Evolutionary conservation across 108 stramenopile genomes (phyloP).

Genomic region (Fistulifera pelliculosa): DNA sequence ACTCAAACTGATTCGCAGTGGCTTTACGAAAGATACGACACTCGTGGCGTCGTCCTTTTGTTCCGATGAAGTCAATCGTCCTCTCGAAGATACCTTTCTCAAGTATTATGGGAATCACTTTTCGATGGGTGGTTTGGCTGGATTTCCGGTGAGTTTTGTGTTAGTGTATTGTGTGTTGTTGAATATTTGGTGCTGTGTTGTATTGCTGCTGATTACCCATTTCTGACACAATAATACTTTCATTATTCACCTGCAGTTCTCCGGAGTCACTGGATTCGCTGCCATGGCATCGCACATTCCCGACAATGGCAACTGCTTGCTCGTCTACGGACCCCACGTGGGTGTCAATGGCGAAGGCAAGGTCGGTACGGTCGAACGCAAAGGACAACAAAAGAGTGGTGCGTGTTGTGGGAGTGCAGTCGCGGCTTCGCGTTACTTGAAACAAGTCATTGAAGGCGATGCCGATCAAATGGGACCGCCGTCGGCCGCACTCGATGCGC

Average conservation of each 20-base stretch:
- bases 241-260: conserved; percentile 46
- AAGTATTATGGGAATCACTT: conserved; percentile 24
- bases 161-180: conserved; percentile 50
- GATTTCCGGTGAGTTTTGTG: conserved; percentile 52
- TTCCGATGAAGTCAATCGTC: conserved; percentile 36
- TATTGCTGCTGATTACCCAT: too few species aligned
- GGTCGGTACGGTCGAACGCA: conserved; percentile 59
- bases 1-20: conserved; percentile 1
- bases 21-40: conserved; percentile 10
- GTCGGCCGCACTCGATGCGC: conserved; percentile 28
- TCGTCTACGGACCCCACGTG: conserved; percentile 67
- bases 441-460: conserved; percentile 13
- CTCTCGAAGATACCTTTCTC: conserved; percentile 25
- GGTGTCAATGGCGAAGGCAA: conserved; percentile 40
- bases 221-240: conserved; percentile 31
- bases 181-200: conserved; percentile 32
- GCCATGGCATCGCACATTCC: conserved; percentile 71
- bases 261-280: conserved; percentile 39
- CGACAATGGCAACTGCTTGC: conserved; percentile 40
- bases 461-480: conserved; percentile 29
- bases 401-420: conserved; percentile 57
- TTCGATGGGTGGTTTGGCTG: conserved; percentile 40
- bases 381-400: conserved; percentile 31
- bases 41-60: conserved; percentile 31
- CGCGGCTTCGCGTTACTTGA: conserved; percentile 41